A percentile compares a stretch with the other conserved stretches of the same genome.
phyloP scores from a whole-genome alignment of 306 rosid species.

The Heteromeles arbutifolia region DNA sequence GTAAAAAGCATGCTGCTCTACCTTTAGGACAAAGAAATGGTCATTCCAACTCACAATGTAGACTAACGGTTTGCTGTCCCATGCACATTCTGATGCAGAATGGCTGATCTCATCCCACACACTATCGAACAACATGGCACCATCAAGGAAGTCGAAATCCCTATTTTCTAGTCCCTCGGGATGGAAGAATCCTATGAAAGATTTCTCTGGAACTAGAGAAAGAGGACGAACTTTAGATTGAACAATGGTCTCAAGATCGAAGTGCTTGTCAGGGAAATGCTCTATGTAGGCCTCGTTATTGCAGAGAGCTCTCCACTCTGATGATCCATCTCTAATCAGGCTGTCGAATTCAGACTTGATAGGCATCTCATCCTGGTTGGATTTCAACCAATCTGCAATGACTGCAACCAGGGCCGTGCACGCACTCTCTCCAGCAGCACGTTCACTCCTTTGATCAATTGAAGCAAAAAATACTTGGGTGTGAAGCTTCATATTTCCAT shows the following conservation, averaged over 20 bases:
- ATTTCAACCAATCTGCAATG: constrained; percentile 33
- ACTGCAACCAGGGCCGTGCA: constrained; percentile 37
- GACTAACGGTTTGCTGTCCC: neutral
- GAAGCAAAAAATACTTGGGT: constrained; percentile 33
- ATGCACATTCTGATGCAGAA: constrained; percentile 6
- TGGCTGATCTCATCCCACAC: constrained; percentile 33
- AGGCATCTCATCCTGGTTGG: constrained; percentile 29
- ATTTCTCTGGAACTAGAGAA: constrained; percentile 17
- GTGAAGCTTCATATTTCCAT: constrained; percentile 23
- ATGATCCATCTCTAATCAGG: constrained; percentile 37
- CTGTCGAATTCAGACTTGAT: constrained; percentile 26
- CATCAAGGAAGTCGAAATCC: constrained; percentile 22
- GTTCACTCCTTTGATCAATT: constrained; percentile 36
- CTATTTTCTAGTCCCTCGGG: constrained; percentile 27
- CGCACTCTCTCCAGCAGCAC: constrained; percentile 40
- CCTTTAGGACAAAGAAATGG: constrained; percentile 35
- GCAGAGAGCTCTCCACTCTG: constrained; percentile 35
- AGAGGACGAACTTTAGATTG: constrained; percentile 29
- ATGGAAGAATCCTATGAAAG: constrained; percentile 33
- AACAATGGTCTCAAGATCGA: constrained; percentile 33
- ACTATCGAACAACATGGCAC: constrained; percentile 31
- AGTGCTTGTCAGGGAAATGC: constrained; percentile 32
- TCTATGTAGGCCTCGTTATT: constrained; percentile 17
- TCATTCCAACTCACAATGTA: constrained; percentile 41
- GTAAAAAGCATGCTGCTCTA: constrained; percentile 29